Conservation (phyloP, 202 grass and related monocot genomes). For the Cymbopogon flexuosus region DNA sequence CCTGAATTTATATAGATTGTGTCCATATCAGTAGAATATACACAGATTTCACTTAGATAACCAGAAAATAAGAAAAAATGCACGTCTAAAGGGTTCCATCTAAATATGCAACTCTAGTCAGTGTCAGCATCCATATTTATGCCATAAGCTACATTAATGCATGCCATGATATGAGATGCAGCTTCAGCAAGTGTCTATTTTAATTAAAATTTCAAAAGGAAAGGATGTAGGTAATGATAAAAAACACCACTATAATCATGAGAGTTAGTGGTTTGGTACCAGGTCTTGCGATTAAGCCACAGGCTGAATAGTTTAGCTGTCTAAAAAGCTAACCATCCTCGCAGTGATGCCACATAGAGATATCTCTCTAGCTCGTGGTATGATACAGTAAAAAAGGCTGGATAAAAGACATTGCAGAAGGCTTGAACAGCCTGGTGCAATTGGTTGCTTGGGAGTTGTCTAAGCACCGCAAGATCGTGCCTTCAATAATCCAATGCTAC, state of each 20-base stretch:
- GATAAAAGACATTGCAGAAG: neutral
- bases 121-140: neutral
- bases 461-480: neutral
- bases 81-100: neutral
- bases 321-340: neutral
- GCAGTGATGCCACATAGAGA: neutral
- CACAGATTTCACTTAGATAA: neutral
- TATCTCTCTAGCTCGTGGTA: neutral
- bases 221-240: neutral
- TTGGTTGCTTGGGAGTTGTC: neutral
- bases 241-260: neutral
- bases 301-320: neutral
- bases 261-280: neutral
- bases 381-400: neutral
- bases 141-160: neutral
- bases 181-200: neutral
- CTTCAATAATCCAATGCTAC: neutral
- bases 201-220: neutral
- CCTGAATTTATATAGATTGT: slow-evolving; percentile 43
- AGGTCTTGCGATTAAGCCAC: neutral
- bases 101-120: neutral
- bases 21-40: slow-evolving; percentile 12
- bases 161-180: neutral
- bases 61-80: neutral
- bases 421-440: neutral